A percentile compares a stretch with the other conserved stretches of the same genome.
Conservation (phyloP, 805 yeast genomes). For the Metschnikowia aberdeeniae region DNA sequence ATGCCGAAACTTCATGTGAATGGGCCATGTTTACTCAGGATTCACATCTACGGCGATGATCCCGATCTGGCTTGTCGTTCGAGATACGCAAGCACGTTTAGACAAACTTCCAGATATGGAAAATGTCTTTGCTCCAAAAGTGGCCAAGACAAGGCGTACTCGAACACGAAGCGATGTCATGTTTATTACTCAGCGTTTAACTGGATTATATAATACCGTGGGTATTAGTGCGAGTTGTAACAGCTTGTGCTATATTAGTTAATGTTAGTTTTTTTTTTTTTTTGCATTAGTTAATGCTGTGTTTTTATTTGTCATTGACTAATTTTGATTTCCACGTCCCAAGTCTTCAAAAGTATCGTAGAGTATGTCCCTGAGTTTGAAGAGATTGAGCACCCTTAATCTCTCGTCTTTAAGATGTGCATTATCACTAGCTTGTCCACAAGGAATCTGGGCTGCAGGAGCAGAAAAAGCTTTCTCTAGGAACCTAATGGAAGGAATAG, state of each 20-base stretch:
- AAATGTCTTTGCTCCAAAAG: not conserved
- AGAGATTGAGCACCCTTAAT: constrained; percentile 70
- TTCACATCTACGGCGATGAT: no score
- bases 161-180: no score
- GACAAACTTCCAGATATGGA: no score
- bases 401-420: constrained; percentile 91
- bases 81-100: no score
- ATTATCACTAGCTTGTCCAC: constrained; percentile 92
- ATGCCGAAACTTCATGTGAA: no score
- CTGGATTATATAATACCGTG: no score
- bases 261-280: no score
- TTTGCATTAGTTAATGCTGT: not conserved
- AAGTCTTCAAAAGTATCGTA: constrained; percentile 46
- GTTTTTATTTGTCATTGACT: not conserved
- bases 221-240: no score
- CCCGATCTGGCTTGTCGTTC: no score
- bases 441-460: constrained; percentile 92
- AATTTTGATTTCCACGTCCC: constrained; percentile 14
- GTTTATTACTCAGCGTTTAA: no score
- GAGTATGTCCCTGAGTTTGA: constrained; percentile 65
- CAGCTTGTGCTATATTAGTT: no score
- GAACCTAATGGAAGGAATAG: constrained; percentile 85
- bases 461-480: constrained; percentile 79
- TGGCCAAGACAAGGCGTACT: not conserved
- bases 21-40: no score